Percentiles rank a stretch among this genome's conserved stretches.
These are phyloP conservation scores for Gentiana macrophylla DNA, from an alignment of 257 asterid species.

Conservation along the genomic window DNA sequence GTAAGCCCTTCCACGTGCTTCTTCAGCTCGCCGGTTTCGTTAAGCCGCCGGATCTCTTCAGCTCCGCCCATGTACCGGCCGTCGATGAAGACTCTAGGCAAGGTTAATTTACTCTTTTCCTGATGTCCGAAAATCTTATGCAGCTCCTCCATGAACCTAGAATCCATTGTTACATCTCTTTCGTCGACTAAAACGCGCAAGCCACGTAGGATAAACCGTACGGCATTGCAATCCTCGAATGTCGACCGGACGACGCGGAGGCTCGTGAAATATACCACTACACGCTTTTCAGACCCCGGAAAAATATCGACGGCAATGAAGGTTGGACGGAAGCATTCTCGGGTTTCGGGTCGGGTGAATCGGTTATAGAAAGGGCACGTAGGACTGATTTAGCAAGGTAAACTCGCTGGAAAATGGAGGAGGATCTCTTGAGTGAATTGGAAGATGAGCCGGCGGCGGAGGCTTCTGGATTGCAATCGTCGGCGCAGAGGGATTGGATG, in stretches of 20 bases:
- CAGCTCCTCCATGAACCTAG: conserved; percentile 63
- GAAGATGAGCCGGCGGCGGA: neutral
- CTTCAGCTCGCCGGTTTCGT: conserved; percentile 88
- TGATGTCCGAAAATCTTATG: conserved; percentile 40
- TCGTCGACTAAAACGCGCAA: conserved; percentile 78
- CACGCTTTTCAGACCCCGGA: conserved; percentile 55
- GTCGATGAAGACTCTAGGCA: conserved; percentile 79
- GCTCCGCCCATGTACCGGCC: conserved; percentile 92
- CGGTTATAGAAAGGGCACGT: conserved; percentile 32
- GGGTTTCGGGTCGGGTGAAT: neutral
- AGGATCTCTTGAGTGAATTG: conserved; percentile 18
- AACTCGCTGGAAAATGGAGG: conserved; percentile 62
- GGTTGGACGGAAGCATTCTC: too few species aligned
- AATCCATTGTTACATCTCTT: conserved; percentile 83
- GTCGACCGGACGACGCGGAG: conserved; percentile 76
- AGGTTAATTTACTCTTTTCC: conserved; percentile 37
- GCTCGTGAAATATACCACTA: conserved; percentile 78
- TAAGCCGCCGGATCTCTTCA: conserved; percentile 72
- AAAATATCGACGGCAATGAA: conserved; percentile 31
- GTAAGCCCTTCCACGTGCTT: conserved; percentile 49
- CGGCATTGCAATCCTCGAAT: conserved; percentile 76
- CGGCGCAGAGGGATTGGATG: conserved; percentile 50
- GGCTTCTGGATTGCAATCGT: conserved; percentile 16
- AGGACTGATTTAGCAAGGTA: conserved; percentile 46
- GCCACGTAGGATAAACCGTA: conserved; percentile 49